Conservation (phyloP, 306 rosid genomes). For the Carpinus viminea region DNA sequence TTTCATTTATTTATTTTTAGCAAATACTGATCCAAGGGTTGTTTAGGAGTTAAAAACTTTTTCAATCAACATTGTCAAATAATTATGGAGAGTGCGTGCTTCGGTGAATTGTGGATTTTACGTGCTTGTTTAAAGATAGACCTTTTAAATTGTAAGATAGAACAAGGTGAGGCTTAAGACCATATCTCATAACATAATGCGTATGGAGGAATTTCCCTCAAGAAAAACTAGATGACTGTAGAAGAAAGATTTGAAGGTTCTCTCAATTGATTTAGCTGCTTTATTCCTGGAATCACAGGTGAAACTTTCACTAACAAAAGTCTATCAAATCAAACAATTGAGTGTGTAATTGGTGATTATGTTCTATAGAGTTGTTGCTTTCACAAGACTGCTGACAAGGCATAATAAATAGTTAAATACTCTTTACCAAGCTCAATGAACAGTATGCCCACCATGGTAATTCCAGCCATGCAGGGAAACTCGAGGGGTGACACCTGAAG, state of each 20-base stretch:
- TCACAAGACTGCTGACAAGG: not conserved
- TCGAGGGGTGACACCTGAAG: slow-evolving; percentile 67
- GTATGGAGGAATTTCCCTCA: not conserved
- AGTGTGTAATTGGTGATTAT: not conserved
- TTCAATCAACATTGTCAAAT: no score
- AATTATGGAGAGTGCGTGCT: not conserved
- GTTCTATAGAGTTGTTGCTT: not conserved
- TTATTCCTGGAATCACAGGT: not conserved
- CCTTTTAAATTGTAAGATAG: not conserved
- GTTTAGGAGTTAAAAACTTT: no score
- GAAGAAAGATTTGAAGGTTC: not conserved
- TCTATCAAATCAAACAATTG: not conserved
- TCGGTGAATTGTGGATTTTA: not conserved
- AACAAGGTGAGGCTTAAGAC: not conserved
- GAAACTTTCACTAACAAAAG: not conserved
- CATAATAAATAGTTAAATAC: not conserved
- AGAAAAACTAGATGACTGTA: not conserved
- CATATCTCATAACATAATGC: not conserved
- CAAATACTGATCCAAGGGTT: no score
- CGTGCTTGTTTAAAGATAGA: not conserved
- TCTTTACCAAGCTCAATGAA: slow-evolving; percentile 24
- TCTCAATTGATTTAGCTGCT: not conserved
- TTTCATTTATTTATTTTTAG: no score
- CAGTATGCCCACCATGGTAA: slow-evolving; percentile 37
- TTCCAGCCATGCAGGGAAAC: slow-evolving; percentile 78